Conservation (phyloP, 441 rosid genomes). For the Isatis lusitanica region DNA sequence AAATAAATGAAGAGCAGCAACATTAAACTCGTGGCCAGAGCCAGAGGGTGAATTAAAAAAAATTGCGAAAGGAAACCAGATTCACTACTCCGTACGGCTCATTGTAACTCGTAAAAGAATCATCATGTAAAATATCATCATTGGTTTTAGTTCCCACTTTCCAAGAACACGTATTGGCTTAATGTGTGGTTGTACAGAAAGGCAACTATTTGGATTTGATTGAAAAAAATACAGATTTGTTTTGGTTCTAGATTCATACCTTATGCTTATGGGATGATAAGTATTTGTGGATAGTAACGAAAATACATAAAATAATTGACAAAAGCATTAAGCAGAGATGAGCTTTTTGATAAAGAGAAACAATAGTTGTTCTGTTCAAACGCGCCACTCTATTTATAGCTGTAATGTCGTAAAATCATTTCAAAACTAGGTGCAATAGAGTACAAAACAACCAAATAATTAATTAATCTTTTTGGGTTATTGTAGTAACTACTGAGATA, state of each 20-base stretch:
- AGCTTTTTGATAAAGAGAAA: background rate
- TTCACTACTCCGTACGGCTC: constrained; percentile 20
- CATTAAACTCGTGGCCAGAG: constrained; percentile 12
- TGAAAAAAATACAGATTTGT: background rate
- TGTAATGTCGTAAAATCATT: background rate
- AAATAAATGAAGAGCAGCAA: background rate
- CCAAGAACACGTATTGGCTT: background rate
- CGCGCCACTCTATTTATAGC: background rate
- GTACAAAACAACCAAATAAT: background rate
- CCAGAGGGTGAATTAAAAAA: background rate
- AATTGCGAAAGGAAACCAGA: background rate
- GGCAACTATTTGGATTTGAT: background rate
- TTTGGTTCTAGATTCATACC: background rate
- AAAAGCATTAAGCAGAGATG: background rate
- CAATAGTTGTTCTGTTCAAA: background rate
- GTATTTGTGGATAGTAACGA: background rate
- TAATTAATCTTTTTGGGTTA: background rate
- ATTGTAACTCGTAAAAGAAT: constrained; percentile 9
- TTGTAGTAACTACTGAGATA: constrained; percentile 1
- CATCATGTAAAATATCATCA: constrained; percentile 24
- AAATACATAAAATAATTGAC: background rate
- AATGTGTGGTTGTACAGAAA: background rate
- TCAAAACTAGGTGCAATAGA: background rate
- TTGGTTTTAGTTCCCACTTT: background rate
- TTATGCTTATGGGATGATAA: background rate